Evolutionary conservation across 2,329 filamentous ascomycete genomes (phyloP).

Genomic region (Camptophora hylomeconis): DNA sequence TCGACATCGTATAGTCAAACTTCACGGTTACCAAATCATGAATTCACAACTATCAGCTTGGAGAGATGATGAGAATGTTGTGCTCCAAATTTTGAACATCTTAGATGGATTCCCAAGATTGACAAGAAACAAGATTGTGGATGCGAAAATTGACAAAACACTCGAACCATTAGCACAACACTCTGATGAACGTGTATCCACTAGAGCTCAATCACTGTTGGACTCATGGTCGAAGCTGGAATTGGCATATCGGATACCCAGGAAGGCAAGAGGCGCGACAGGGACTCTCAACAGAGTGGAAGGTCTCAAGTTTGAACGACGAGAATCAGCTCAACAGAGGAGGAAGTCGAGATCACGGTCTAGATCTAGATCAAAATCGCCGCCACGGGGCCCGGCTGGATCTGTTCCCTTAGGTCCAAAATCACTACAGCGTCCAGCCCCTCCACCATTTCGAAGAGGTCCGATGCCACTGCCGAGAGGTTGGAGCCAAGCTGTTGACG

Average conservation of each 20-base stretch:
- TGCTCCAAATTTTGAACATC: constrained; percentile 79
- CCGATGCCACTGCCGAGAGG: constrained; percentile 58
- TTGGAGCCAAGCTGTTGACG: constrained; percentile 69
- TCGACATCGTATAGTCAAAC: constrained; percentile 75
- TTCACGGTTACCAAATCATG: constrained; percentile 94
- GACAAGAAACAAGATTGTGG: constrained; percentile 92
- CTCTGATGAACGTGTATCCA: constrained; percentile 61
- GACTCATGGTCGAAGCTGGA: constrained; percentile 82
- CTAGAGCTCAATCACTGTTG: constrained; percentile 57
- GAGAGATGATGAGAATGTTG: constrained; percentile 77
- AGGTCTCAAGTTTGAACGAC: constrained; percentile 46
- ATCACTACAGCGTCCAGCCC: constrained; percentile 38
- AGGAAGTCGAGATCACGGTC: constrained; percentile 38
- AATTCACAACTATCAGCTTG: constrained; percentile 77
- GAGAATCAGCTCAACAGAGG: constrained; percentile 35
- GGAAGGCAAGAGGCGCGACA: constrained; percentile 70
- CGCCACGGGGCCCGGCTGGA: constrained; percentile 26
- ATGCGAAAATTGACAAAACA: constrained; percentile 83
- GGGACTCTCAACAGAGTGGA: constrained; percentile 27
- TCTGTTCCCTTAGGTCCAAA: constrained; percentile 20
- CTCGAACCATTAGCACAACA: constrained; percentile 56
- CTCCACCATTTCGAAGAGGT: constrained; percentile 42
- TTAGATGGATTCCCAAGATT: constrained; percentile 78
- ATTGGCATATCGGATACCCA: constrained; percentile 81
- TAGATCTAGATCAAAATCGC: constrained; percentile 32